Conservation (phyloP, 2,329 filamentous ascomycete genomes). For the Ophiostoma perfectum region DNA sequence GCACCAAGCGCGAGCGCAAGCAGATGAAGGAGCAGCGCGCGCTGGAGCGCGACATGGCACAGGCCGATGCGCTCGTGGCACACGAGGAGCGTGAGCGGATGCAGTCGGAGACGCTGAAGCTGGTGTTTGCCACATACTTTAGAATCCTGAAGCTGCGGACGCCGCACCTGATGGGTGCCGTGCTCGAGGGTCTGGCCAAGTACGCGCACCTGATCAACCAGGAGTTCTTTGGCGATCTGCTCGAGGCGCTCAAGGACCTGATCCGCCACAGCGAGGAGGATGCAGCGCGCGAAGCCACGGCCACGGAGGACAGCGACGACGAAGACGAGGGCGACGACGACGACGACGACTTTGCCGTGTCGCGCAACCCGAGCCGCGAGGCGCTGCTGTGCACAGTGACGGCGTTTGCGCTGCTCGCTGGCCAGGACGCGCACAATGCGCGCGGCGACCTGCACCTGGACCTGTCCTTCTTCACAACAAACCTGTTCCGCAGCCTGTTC, state of each 20-base stretch:
- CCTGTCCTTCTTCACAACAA: constrained; percentile 88
- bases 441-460: constrained; percentile 79
- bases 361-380: constrained; percentile 76
- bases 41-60: constrained; percentile 86
- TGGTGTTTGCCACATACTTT: constrained; percentile 94
- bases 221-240: constrained; percentile 93
- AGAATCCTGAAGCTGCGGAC: constrained; percentile 80
- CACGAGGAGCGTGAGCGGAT: constrained; percentile 91
- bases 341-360: constrained; percentile 46
- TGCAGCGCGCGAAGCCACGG: constrained; percentile 45
- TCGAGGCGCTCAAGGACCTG: constrained; percentile 90
- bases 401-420: constrained; percentile 90
- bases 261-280: constrained; percentile 68
- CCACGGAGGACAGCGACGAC: constrained; percentile 46
- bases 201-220: constrained; percentile 98
- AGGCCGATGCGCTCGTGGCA: constrained; percentile 83
- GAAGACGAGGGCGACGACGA: constrained; percentile 41
- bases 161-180: constrained; percentile 88
- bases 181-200: constrained; percentile 86
- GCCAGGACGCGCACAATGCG: constrained; percentile 85
- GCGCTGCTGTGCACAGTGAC: constrained; percentile 91
- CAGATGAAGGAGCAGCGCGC: constrained; percentile 75
- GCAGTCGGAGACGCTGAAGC: constrained; percentile 91
- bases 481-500: constrained; percentile 83
- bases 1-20: constrained; percentile 85